Evolutionary conservation across 805 yeast species (phyloP).

Genomic region (Metschnikowia kofuensis): DNA sequence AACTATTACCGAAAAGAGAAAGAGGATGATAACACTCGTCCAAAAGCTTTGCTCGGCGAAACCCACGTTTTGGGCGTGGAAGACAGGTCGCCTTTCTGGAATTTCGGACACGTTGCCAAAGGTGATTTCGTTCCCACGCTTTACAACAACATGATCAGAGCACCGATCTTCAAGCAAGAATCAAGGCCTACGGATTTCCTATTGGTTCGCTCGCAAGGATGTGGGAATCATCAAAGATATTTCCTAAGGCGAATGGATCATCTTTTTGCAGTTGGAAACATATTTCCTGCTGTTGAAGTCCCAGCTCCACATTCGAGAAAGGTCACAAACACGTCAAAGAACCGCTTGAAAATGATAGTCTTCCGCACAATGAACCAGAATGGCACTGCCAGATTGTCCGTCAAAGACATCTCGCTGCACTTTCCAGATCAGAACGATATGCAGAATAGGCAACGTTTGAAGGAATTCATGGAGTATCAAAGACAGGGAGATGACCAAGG

Average conservation of each 20-base stretch:
- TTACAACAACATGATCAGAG: slow-evolving; percentile 86
- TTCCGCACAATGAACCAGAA: slow-evolving; percentile 78
- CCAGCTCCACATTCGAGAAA: slow-evolving; percentile 98
- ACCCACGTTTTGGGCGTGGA: slow-evolving; percentile 95
- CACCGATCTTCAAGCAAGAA: slow-evolving; percentile 91
- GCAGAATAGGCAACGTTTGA: slow-evolving; percentile 92
- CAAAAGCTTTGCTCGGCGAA: slow-evolving; percentile 87
- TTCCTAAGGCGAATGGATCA: slow-evolving; percentile 67
- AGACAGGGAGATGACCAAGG: slow-evolving; percentile 93
- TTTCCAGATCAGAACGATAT: slow-evolving; percentile 97
- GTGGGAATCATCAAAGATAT: slow-evolving; percentile 67
- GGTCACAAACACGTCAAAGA: slow-evolving; percentile 89
- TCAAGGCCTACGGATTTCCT: slow-evolving; percentile 75
- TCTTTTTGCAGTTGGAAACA: slow-evolving; percentile 85
- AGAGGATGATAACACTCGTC: slow-evolving; percentile 80
- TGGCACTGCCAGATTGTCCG: slow-evolving; percentile 70
- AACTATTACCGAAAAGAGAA: slow-evolving; percentile 85
- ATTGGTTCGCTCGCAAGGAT: slow-evolving; percentile 74
- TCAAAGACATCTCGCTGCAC: slow-evolving; percentile 84
- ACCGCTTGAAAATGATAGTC: slow-evolving; percentile 90
- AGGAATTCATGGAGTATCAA: slow-evolving; percentile 97
- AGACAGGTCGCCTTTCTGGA: slow-evolving; percentile 97
- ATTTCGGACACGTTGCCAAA: slow-evolving; percentile 92
- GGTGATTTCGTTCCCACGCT: slow-evolving; percentile 93
- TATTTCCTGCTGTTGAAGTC: slow-evolving; percentile 87